Conservation (phyloP, 2,329 filamentous ascomycete genomes). For the Talaromyces islandicus region DNA sequence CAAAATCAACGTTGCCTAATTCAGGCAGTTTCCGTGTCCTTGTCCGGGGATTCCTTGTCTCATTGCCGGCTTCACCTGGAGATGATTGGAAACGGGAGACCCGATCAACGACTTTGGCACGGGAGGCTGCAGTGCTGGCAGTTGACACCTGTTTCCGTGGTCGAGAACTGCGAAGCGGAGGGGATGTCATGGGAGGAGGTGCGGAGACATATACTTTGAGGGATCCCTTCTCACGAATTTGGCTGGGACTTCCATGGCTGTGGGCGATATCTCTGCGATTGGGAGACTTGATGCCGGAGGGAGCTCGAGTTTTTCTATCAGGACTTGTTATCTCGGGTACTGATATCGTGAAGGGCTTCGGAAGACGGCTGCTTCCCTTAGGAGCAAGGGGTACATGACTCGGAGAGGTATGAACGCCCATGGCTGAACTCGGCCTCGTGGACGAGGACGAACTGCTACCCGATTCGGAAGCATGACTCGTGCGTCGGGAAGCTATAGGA, state of each 20-base stretch:
- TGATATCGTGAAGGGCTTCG: constrained; percentile 24
- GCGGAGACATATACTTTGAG: constrained; percentile 70
- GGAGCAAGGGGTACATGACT: constrained; percentile 28
- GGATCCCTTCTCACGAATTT: constrained; percentile 48
- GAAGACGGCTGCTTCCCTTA: constrained; percentile 35
- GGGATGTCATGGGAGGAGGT: constrained; percentile 67
- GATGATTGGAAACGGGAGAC: constrained; percentile 40
- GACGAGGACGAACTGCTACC: constrained; percentile 30
- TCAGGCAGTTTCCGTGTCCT: constrained; percentile 48
- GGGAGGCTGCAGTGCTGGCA: constrained; percentile 65
- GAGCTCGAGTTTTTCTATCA: constrained; percentile 21
- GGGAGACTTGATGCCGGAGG: constrained; percentile 28
- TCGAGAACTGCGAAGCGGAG: constrained; percentile 71
- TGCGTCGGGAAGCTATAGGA: constrained; percentile 37
- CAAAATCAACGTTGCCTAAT: constrained; percentile 75
- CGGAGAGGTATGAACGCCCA: constrained; percentile 22
- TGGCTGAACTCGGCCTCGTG: constrained; percentile 26
- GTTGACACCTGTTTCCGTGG: constrained; percentile 73
- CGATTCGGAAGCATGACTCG: constrained; percentile 35
- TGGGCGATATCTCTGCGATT: constrained; percentile 27
- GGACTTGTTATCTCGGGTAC: constrained; percentile 16
- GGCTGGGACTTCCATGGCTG: constrained; percentile 28
- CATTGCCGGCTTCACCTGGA: constrained; percentile 26
- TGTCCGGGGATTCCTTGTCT: constrained; percentile 25
- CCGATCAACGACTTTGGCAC: constrained; percentile 58